A percentile compares a stretch with the other conserved stretches of the same genome.
Evolutionary conservation across 345 rosid genomes (phyloP).

Genomic region (Microthlaspi erraticum): DNA sequence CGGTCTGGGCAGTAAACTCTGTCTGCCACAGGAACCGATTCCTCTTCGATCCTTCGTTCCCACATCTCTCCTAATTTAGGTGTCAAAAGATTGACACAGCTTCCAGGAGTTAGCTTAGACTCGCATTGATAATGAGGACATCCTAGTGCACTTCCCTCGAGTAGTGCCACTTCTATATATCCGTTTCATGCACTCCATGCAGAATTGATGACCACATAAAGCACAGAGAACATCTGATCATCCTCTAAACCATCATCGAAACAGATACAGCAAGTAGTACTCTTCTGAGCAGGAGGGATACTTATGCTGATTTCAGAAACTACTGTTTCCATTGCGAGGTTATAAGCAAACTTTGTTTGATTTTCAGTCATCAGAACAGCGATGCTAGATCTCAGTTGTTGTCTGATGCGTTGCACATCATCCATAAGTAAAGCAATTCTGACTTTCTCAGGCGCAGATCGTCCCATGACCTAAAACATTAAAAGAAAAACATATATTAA

Average conservation of each 20-base stretch:
- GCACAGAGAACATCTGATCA: slow-evolving; percentile 55
- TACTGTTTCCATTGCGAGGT: slow-evolving; percentile 2
- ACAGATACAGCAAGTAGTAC: slow-evolving; percentile 48
- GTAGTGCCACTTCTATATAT: slow-evolving; percentile 55
- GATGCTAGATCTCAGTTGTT: slow-evolving; percentile 9
- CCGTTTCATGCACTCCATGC: slow-evolving; percentile 68
- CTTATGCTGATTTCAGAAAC: too few species aligned
- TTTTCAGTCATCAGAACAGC: neutral
- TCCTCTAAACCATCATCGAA: slow-evolving; percentile 50
- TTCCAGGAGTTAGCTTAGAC: slow-evolving; percentile 50
- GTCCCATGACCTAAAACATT: too few species aligned
- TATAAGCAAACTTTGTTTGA: slow-evolving; percentile 4
- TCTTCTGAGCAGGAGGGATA: slow-evolving; percentile 20
- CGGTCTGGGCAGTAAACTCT: slow-evolving; percentile 67
- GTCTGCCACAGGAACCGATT: slow-evolving; percentile 57
- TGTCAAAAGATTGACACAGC: slow-evolving; percentile 57
- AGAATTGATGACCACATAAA: slow-evolving; percentile 63
- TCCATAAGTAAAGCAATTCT: too few species aligned
- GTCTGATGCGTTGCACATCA: neutral
- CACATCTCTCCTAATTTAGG: slow-evolving; percentile 55
- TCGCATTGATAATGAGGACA: slow-evolving; percentile 71
- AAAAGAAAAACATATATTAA: too few species aligned
- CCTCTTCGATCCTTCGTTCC: slow-evolving; percentile 45
- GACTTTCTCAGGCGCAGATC: too few species aligned
- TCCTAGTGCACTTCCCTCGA: slow-evolving; percentile 19